Evolutionary conservation across 805 yeast genomes (phyloP), one percentile per base, ranked within the genome.

Genomic region (Lipomyces orientalis): DNA sequence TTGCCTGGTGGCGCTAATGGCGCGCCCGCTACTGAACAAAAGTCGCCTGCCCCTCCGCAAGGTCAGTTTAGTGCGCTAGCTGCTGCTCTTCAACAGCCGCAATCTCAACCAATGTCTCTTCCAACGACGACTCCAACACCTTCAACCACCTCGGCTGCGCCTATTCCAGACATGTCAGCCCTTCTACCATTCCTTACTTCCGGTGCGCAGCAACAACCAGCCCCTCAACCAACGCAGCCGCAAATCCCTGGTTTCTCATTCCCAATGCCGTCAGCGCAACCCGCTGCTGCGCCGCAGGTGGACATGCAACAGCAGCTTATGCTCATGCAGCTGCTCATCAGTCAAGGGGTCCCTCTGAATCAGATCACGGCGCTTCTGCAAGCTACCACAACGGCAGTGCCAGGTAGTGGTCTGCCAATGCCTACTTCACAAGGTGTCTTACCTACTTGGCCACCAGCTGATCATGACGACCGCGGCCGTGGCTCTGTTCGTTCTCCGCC

Each of bases 231-330:
- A 25, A 16, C 55, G n/a, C 55, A 25, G 31, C 34, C 61, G 43
- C 35, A n/a, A 14, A 64, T 64, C n/a, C 65, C 63, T 9, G 69
- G 69, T 4, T 61, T 56, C 31, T 62, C 70, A 6, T 62, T 60
- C 19, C 58, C 31, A 16, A 52, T 35, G 7, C 63, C 54, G 9
- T 54, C 65, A 14, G 60, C 60, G 14, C 49, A 43, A n/a, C 49
- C 16, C 9, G 58, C 54, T 8, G 60, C 62, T 52, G 54, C n/a
- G 8, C 64, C 64, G 10, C 59, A 58, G 12, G 57, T n/a, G 19
- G 59, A 64, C 25, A 51, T 67, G 43, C 67, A 64, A 29, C 85
- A 82, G 71, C 83, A 81, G 63, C 75, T 79, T 16, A 84, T 83
- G 16, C 73, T 84, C 61, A 75, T 80, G 35, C 82, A 82, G 69